Evolutionary conservation across 2,329 filamentous ascomycete genomes (phyloP), one percentile per base, ranked within the genome.

Genomic region (Hymenoscyphus infarciens): DNA sequence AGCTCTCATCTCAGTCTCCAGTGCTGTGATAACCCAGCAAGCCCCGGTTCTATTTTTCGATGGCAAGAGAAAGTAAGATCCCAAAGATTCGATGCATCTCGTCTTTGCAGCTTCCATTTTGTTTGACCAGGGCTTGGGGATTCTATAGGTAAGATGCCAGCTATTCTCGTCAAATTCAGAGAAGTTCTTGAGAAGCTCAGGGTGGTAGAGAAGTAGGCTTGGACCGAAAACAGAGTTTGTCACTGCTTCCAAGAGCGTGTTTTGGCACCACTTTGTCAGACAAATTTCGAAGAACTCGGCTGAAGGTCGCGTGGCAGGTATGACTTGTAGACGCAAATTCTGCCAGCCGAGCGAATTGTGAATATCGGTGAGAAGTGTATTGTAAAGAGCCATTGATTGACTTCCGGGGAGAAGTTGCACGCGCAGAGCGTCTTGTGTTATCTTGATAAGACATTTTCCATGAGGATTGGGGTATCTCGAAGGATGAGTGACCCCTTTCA

Each of bases 91-190:
- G 16, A 29, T 38, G 19, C 38, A 33, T 3, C 49, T 57, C 13
- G 52, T 16, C 35, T 45, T 56, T 5, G 42, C 49, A 15, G 8
- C 29, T 11, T 16, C 3, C 55, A 63, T 57, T 6, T 38, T 22
- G 7, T 25, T 33, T 3, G 39, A n/a, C 16, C 53, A 31, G 5
- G 55, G 35, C 13, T 25, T 49, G 2, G 58, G 58, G 61, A 54
- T 33, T 15, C 55, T 25, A 53, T 61, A 61, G 5, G 45, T 27
- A 5, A 61, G n/a, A 27, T 61, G 38, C 62, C 58, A 63, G 16
- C 25, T 33, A 25, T 42, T 25, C n/a, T 52, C 59, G 35, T 63
- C 58, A 49, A 63, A 63, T 2, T 58, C 33, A 5, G 19, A n/a
- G 25, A 61, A 61, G 56, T n/a, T 49, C n/a, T 55, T 7, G 8